phyloP scores from a whole-genome alignment of 164 flowering plant species.

The Platanus orientalis region DNA sequence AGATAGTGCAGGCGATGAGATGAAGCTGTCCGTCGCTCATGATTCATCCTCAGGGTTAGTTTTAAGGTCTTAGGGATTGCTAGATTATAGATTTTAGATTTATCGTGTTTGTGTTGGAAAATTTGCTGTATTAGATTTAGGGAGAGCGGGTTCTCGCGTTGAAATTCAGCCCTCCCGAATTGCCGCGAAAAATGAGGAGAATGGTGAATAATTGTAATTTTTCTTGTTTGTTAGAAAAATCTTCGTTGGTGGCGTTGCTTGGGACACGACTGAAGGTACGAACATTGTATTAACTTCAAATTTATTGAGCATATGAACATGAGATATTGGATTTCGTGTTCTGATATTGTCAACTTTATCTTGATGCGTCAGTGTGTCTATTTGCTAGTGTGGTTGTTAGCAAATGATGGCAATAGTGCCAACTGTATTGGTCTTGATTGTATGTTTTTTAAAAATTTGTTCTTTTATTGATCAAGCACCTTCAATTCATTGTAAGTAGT shows the following conservation, averaged over 20 bases:
- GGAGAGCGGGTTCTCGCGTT: conserved; percentile 13
- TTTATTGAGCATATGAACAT: background rate
- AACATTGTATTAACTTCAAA: background rate
- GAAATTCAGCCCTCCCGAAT: conserved; percentile 9
- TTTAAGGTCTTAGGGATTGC: conserved; percentile 14
- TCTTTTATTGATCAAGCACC: too few relatives aligned
- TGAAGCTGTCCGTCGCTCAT: conserved; percentile 8
- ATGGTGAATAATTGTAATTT: conserved; percentile 6
- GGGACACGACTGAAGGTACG: conserved; percentile 24
- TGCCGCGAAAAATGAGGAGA: conserved; percentile 2
- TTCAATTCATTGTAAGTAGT: too few relatives aligned
- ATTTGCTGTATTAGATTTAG: conserved; percentile 11
- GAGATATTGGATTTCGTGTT: background rate
- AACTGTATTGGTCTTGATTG: too few relatives aligned
- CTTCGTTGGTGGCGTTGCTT: conserved; percentile 26
- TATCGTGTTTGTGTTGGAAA: conserved; percentile 4
- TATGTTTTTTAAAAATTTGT: too few relatives aligned
- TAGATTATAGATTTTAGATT: conserved; percentile 7
- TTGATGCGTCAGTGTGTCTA: too few relatives aligned
- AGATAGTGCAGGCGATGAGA: conserved; percentile 16
- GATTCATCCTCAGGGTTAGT: conserved; percentile 24
- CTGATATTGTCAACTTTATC: too few relatives aligned
- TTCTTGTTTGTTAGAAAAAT: conserved; percentile 25
- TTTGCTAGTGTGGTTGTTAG: too few relatives aligned
- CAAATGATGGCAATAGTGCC: too few relatives aligned